Conservation (phyloP, 2,329 filamentous ascomycete genomes). For the Hypomyces perniciosus region DNA sequence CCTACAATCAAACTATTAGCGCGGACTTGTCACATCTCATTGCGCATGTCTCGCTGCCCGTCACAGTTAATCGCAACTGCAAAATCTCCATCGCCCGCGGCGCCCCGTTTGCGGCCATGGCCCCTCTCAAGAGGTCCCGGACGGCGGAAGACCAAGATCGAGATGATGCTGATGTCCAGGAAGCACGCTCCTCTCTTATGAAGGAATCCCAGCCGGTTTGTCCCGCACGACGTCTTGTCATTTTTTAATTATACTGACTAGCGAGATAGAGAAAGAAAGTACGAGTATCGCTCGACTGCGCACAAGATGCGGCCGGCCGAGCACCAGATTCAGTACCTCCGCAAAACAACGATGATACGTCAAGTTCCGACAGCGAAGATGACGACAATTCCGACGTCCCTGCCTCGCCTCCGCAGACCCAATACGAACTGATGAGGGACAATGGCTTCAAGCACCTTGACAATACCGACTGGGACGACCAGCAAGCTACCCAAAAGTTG, state of each 20-base stretch:
- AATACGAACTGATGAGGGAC: constrained; percentile 58
- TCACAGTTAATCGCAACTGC: too few species aligned
- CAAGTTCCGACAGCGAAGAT: constrained; percentile 26
- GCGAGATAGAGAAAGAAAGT: constrained; percentile 27
- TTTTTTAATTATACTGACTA: constrained; percentile 20
- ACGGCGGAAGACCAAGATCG: constrained; percentile 24
- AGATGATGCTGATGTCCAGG: constrained; percentile 29
- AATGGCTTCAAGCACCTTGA: constrained; percentile 52
- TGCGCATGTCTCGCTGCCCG: too few species aligned
- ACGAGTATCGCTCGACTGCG: constrained; percentile 25
- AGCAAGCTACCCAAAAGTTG: constrained; percentile 59
- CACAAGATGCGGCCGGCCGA: constrained; percentile 1
- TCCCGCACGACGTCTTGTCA: background rate
- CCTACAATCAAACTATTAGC: too few species aligned
- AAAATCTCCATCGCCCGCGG: too few species aligned
- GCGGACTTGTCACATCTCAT: too few species aligned
- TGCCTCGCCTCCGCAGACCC: constrained; percentile 44
- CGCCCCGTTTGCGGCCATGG: background rate
- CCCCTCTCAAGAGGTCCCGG: constrained; percentile 9
- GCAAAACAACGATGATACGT: constrained; percentile 16
- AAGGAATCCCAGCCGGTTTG: constrained; percentile 22
- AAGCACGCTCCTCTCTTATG: constrained; percentile 37
- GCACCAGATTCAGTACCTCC: constrained; percentile 12
- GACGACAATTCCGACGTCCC: constrained; percentile 22
- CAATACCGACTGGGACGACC: constrained; percentile 53